Conservation (phyloP, 305 asterid species). For the Withania somnifera region DNA sequence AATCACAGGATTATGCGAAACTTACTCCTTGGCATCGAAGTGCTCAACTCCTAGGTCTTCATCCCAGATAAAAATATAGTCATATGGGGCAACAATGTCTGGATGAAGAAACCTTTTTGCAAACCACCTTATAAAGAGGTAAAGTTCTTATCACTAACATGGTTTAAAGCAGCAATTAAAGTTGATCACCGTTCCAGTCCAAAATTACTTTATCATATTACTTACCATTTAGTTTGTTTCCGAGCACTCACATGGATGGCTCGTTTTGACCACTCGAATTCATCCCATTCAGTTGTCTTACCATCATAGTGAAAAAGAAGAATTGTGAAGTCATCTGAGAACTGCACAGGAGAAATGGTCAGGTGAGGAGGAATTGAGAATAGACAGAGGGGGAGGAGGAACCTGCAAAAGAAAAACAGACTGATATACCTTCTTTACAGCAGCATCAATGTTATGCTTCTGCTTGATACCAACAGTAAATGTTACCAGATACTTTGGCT, state of each 20-base stretch:
- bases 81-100: conserved; percentile 48
- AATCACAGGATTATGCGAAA: neutral
- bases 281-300: conserved; percentile 48
- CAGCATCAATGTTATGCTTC: conserved; percentile 15
- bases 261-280: conserved; percentile 49
- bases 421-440: conserved; percentile 15
- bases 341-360: conserved; percentile 20
- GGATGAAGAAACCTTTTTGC: conserved; percentile 71
- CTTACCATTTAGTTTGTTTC: conserved; percentile 58
- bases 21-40: conserved; percentile 52
- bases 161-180: neutral
- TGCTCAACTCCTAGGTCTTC: conserved; percentile 32
- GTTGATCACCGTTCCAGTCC: neutral
- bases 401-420: neutral
- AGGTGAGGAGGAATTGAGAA: neutral
- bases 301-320: conserved; percentile 56
- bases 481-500: conserved; percentile 18
- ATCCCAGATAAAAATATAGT: conserved; percentile 46
- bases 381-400: neutral
- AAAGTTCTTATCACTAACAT: neutral
- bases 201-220: neutral
- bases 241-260: conserved; percentile 46
- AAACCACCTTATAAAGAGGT: conserved; percentile 38
- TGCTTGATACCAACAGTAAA: conserved; percentile 18
- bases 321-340: conserved; percentile 43